Percentiles rank a stretch among this genome's conserved stretches.
Evolutionary conservation across 1,139 yeast species (phyloP).

Genomic region (Citeromyces siamensis): DNA sequence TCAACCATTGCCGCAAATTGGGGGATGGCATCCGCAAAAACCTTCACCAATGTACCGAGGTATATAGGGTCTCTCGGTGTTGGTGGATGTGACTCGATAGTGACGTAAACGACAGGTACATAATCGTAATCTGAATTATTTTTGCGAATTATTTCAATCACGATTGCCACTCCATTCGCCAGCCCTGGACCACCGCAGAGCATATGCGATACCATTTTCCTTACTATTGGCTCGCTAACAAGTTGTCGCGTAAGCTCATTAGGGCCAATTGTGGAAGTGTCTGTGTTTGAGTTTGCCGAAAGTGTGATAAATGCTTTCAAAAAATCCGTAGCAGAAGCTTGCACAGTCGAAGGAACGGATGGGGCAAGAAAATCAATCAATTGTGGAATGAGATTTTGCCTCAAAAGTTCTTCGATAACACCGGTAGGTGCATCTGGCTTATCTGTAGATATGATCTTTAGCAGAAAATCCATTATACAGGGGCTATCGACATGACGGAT

Average conservation of each 20-base stretch:
- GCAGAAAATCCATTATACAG: conserved; percentile 73
- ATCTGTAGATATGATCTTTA: conserved; percentile 69
- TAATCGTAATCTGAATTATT: conserved; percentile 94
- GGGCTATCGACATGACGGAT: conserved; percentile 75
- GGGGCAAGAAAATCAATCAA: conserved; percentile 47
- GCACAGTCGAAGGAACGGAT: conserved; percentile 46
- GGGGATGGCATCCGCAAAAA: conserved; percentile 68
- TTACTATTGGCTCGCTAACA: conserved; percentile 61
- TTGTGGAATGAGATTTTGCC: conserved; percentile 37
- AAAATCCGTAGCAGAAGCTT: conserved; percentile 93
- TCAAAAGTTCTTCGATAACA: conserved; percentile 59
- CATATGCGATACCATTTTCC: conserved; percentile 68
- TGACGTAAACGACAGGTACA: conserved; percentile 77
- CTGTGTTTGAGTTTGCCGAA: conserved; percentile 75
- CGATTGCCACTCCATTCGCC: conserved; percentile 92
- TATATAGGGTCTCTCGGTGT: conserved; percentile 91
- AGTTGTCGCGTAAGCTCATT: conserved; percentile 88
- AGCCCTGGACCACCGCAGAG: conserved; percentile 83
- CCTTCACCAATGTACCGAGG: conserved; percentile 72
- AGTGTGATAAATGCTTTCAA: conserved; percentile 87
- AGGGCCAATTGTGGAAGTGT: conserved; percentile 88
- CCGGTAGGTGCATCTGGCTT: conserved; percentile 70
- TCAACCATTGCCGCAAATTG: conserved; percentile 48
- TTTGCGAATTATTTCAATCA: conserved; percentile 89
- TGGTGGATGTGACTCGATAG: conserved; percentile 90